Conservation (phyloP, 306 rosid genomes). For the Sechiopsis laciniata region DNA sequence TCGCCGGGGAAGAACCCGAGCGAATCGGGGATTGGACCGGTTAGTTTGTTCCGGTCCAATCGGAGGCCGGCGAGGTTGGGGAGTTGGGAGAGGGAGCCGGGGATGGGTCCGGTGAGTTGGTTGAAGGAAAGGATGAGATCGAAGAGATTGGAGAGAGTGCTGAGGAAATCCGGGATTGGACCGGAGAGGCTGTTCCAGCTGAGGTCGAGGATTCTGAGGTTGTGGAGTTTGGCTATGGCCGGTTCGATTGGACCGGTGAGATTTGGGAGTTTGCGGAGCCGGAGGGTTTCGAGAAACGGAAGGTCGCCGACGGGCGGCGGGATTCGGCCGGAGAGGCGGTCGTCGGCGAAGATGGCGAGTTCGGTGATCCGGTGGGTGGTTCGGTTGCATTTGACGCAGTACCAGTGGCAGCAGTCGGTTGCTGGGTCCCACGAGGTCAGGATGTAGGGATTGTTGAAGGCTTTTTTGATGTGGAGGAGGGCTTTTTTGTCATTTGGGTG, state of each 20-base stretch:
- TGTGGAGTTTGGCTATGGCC: slow-evolving; percentile 47
- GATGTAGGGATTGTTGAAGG: slow-evolving; percentile 60
- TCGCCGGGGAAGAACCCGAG: slow-evolving; percentile 31
- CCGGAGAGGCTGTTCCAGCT: slow-evolving; percentile 53
- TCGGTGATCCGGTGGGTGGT: slow-evolving; percentile 57
- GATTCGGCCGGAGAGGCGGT: slow-evolving; percentile 39
- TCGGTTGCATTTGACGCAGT: slow-evolving; percentile 43
- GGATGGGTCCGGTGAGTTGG: slow-evolving; percentile 46
- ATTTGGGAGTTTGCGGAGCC: slow-evolving; percentile 47
- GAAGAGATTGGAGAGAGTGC: slow-evolving; percentile 42
- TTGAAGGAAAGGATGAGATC: slow-evolving; percentile 47
- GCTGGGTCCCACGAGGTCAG: slow-evolving; percentile 55
- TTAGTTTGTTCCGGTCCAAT: slow-evolving; percentile 45
- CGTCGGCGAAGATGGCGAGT: slow-evolving; percentile 35
- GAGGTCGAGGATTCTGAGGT: slow-evolving; percentile 35
- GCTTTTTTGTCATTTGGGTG: slow-evolving; percentile 58
- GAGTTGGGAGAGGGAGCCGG: slow-evolving; percentile 50
- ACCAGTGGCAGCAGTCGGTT: slow-evolving; percentile 64
- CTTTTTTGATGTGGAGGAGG: slow-evolving; percentile 54
- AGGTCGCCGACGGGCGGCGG: slow-evolving; percentile 63
- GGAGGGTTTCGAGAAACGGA: slow-evolving; percentile 45
- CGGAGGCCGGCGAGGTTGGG: slow-evolving; percentile 25
- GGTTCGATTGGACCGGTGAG: slow-evolving; percentile 59
- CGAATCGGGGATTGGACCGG: slow-evolving; percentile 39
- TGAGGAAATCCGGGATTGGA: slow-evolving; percentile 51